Evolutionary conservation across 2,329 filamentous ascomycete species (phyloP).

Genomic region (Curvularia spicifera): DNA sequence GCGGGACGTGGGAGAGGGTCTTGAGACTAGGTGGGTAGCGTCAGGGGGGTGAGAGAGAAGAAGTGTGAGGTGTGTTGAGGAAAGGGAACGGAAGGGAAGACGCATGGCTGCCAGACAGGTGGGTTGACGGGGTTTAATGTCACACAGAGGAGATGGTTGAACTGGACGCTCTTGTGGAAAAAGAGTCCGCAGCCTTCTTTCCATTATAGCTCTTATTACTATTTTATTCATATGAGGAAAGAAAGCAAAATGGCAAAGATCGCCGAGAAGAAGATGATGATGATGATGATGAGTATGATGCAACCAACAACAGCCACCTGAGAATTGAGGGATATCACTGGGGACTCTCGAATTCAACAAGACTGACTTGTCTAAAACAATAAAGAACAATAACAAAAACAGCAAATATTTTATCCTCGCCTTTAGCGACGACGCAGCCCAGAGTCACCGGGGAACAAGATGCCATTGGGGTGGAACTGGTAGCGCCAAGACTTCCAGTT

Average conservation of each 20-base stretch:
- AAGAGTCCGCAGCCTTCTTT: background rate
- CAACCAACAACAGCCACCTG: background rate
- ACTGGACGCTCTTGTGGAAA: background rate
- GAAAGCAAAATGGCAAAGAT: background rate
- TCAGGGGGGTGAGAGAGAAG: background rate
- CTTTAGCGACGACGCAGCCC: constrained; percentile 11
- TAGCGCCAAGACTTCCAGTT: constrained; percentile 28
- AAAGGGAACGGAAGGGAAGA: too few species aligned
- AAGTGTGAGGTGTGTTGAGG: background rate
- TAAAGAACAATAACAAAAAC: background rate
- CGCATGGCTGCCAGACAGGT: too few species aligned
- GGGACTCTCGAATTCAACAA: background rate
- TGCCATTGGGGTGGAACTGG: constrained; percentile 16
- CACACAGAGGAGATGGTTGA: too few species aligned
- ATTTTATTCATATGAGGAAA: background rate
- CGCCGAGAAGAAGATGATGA: background rate
- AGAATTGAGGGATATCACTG: background rate
- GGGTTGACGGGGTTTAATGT: too few species aligned
- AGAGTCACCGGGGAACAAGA: constrained; percentile 26
- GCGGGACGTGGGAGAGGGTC: background rate
- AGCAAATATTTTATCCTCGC: background rate
- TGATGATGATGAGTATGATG: background rate
- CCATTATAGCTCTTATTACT: background rate
- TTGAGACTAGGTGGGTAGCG: background rate
- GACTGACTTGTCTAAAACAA: background rate